These are phyloP conservation scores for Adansonia rubrostipa DNA, from an alignment of 441 rosid species.

Conservation along the genomic window DNA sequence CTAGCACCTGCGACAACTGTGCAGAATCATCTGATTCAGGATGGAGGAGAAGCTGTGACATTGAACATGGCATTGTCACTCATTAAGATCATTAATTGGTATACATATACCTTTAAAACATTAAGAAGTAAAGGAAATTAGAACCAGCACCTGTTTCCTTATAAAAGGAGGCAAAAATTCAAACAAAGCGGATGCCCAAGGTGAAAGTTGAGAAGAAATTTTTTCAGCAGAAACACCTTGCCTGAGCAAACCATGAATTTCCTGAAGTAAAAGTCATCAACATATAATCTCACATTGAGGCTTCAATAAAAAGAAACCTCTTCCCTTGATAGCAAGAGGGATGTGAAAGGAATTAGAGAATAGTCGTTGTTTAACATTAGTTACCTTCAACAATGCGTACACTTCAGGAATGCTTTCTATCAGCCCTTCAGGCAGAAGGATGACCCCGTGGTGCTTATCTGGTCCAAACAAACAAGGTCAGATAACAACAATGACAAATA, in stretches of 20 bases:
- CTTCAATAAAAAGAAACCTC: not conserved
- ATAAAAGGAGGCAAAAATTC: slow-evolving; percentile 94
- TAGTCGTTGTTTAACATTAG: slow-evolving; percentile 1
- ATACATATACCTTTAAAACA: slow-evolving; percentile 6
- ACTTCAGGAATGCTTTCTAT: slow-evolving; percentile 98
- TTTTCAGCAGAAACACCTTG: slow-evolving; percentile 72
- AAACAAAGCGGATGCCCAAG: slow-evolving; percentile 97
- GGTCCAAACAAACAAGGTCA: slow-evolving; percentile 32
- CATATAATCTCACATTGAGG: not conserved
- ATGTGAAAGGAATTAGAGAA: slow-evolving; percentile 17
- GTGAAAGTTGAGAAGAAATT: slow-evolving; percentile 90
- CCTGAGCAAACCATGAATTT: slow-evolving; percentile 87
- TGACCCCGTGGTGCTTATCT: slow-evolving; percentile 97
- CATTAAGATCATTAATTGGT: slow-evolving; percentile 22
- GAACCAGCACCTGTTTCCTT: slow-evolving; percentile 74
- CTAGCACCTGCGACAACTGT: slow-evolving; percentile 90
- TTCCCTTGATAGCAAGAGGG: not conserved
- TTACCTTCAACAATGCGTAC: slow-evolving; percentile 91
- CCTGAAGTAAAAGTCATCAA: slow-evolving; percentile 56
- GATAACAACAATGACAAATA: slow-evolving; percentile 28
- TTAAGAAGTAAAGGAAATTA: slow-evolving; percentile 20
- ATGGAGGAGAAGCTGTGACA: slow-evolving; percentile 80
- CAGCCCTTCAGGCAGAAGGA: slow-evolving; percentile 96
- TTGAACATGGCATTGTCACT: slow-evolving; percentile 1
- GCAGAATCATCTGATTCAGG: slow-evolving; percentile 99